Base-by-base conservation (phyloP, 2,329 filamentous ascomycete species). In the Cercospora citrullina region DNA sequence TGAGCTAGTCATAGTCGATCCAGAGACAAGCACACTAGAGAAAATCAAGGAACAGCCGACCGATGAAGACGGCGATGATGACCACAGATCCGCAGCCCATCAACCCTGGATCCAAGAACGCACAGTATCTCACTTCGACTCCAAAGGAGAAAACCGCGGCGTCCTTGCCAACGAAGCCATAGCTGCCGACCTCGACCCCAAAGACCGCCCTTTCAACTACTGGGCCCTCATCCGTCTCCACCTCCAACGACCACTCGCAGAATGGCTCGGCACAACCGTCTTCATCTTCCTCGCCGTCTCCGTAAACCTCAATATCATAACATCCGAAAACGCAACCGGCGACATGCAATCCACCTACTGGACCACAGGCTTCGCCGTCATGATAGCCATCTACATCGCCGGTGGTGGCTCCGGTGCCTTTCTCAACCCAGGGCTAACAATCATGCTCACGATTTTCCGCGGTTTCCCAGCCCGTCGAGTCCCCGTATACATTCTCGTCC, bases 241-340 rank as follows among this genome's bases (percentile, higher is more conserved):
- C 39, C 80, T 85, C 53, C 84, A 85, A 70, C 87, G 90, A 67
- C 85, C 84, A 1, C 87, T 91, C 68, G 87, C 88, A 1, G 89
- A 91, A 26, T 85, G 83, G 82, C 81, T 84, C 26, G 84, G 81
- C 79, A 83, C 81, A 77, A 83, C 72, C 1, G 65, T 73, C 45
- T 65, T 73, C 65, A 66, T 75, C 42, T 69, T 72, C 59, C 66
- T 70, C n/a, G 71, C 74, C 23, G 65, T 73, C 4, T 69, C 65
- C 64, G 69, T 73, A 63, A 75, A 76, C 69, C 69, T 79, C 39
- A 69, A 65, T 9, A 71, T 84, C 79, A 70, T 82, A 1, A 82
- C 83, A 30, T 85, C 83, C 69, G 57, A 71, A 30, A 31, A 67
- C 9, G 65, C 73, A 63, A 68, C 69, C 2, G 73, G 73, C 14